Percentiles rank a stretch among this genome's conserved stretches.
Evolutionary conservation across 176 grass and related monocot genomes (phyloP).

Genomic region (Urochloa ruziziensis): DNA sequence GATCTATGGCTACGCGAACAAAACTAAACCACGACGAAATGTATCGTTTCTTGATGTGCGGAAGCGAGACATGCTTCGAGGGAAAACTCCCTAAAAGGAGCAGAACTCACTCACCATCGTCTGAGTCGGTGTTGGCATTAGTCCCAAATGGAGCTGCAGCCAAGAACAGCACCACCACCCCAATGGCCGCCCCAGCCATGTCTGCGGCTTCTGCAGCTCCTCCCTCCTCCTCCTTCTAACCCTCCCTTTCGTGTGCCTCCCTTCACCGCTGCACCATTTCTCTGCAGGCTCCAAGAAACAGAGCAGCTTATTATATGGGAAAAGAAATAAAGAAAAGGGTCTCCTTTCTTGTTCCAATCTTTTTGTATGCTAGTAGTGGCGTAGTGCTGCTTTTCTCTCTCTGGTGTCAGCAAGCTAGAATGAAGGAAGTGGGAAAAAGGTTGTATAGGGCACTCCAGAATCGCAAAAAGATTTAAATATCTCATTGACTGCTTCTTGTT

Average conservation of each 20-base stretch:
- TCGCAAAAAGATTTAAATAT: background rate
- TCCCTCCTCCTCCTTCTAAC: background rate
- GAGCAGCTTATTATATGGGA: constrained; percentile 10
- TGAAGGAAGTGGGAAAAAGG: background rate
- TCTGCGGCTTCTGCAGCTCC: constrained; percentile 16
- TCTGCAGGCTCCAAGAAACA: constrained; percentile 23
- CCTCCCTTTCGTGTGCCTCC: constrained; percentile 1
- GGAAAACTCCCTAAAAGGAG: background rate
- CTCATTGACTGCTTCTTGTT: background rate
- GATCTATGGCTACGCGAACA: constrained; percentile 3
- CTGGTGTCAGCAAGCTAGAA: constrained; percentile 16
- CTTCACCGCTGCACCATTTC: constrained; percentile 12
- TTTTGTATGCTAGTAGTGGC: constrained; percentile 14
- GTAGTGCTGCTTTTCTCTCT: background rate
- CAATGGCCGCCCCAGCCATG: constrained; percentile 21
- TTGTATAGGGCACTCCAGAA: constrained; percentile 1
- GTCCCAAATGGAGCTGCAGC: constrained; percentile 7
- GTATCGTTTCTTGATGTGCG: background rate
- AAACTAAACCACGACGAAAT: background rate
- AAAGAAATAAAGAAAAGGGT: background rate
- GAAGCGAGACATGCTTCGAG: background rate
- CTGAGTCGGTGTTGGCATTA: constrained; percentile 41
- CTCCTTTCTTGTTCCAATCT: background rate
- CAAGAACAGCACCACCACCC: constrained; percentile 34
- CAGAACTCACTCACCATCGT: constrained; percentile 41